Base-by-base conservation (phyloP, 2,329 filamentous ascomycete genomes). In the Penicillium sp. region DNA sequence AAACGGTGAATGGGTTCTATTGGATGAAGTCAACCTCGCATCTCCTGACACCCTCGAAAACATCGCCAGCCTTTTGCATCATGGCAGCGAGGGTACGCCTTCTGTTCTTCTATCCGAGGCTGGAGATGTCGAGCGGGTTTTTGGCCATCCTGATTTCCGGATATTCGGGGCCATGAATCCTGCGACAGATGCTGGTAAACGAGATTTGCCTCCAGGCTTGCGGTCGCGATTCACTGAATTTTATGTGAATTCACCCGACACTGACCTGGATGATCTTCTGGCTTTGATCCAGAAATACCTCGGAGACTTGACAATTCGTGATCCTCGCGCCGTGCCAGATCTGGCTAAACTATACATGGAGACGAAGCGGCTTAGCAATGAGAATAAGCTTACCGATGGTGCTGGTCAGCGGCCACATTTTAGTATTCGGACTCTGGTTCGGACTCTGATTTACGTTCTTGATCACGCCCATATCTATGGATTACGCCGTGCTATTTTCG, bases 131-230 rank as follows among this genome's bases (percentile, higher is more conserved):
- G 87, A 96, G 62, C 79, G 89, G 48, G 82, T 98, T 23, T 75
- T 82, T 44, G 92, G 89, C 0, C 90, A 98, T 62, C 82, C 87
- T 0, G 81, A 95, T 48, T 98, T 99, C 62, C 81, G 92, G 26
- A 85, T 99, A 10, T 98, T 99, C 58, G 93, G 86, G 35, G 92
- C 93, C 17, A 99, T 99, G 92, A 99, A 99, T 57, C 92, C 92
- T 18, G 92, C 92, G 4, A 98, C 92, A 2, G 92, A 99, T 68
- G 81, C 95, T 39, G 92, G 93, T 44, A 99, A 98, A 67, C 82
- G 90, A 39, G 92, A 98, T 62, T 70, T 99, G 11, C 88, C 90
- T 0, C 80, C 85, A 37, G 89, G 90, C 1, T 79, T 96, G 29
- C 76, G 90, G 38, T 94, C 89, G 6, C 79, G 89, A 32, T 99